Base-by-base conservation (phyloP, 441 rosid genomes). In the Jatropha podagrica region DNA sequence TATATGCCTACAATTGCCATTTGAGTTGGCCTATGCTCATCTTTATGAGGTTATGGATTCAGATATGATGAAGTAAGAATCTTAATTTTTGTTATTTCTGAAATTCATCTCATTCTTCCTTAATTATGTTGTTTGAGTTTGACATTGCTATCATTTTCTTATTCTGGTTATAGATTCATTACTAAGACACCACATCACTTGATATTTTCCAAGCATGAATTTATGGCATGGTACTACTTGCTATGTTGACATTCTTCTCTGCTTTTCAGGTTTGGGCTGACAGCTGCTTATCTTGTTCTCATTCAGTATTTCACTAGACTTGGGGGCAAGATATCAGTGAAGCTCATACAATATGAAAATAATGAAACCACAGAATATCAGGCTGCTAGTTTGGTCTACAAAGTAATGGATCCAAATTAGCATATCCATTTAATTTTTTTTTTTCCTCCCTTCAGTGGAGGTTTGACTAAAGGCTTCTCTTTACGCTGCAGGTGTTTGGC, bases 21-120 rank as follows among this genome's bases (percentile, higher is more conserved):
- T 95, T 82, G 99, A 95, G 86, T 86, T 95, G 81, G 92, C 90
- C 49, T 95, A 95, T 88, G 99, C 98, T 83, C 93, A 95, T 86
- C 92, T 89, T 61, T 95, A 88, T 40, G 97, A 90, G 83, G 90
- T 90, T 27, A 69, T 90, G 74, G 69, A 74, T 40, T 90, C 91
- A 32, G 92, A 88, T 78, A 60, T 79, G 49, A 51, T 88, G 49
- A 93, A 87, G 99, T 95, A 82, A 90, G 94, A 68, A 76, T 65
- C 66, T 41, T 46, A 18, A 62, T 64, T 73, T 51, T n/a, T 71
- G 44, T 74, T 69, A 32, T 78, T 74, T 32, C 32, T 54, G 23
- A 65, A 12, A 11, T 71, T 51, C 41, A 38, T 64, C 9, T 60
- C 17, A 20, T 54, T 15, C 32, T 27, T 52, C 62, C 60, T 32